Conservation (phyloP, 305 asterid species). For the Euphrasia arctica region DNA sequence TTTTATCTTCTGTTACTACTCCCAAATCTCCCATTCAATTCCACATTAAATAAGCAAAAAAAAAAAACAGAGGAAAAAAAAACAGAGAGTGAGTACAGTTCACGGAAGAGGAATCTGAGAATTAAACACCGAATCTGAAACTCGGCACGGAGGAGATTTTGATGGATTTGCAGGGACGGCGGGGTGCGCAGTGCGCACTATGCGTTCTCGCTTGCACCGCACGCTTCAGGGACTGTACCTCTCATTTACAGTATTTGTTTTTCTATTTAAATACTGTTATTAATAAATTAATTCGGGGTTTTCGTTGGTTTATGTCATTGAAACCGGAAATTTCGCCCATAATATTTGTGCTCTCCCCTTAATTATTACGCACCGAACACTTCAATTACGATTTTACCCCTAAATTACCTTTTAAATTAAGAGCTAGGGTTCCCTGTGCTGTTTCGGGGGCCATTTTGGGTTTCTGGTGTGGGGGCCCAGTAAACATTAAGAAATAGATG, state of each 20-base stretch:
- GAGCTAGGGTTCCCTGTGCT: too few relatives aligned
- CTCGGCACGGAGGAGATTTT: neutral
- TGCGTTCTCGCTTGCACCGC: conserved; percentile 37
- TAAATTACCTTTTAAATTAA: too few relatives aligned
- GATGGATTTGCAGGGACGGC: neutral
- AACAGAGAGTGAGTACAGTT: neutral
- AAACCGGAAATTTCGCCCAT: neutral
- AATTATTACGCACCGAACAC: neutral
- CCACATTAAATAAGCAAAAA: neutral
- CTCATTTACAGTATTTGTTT: neutral
- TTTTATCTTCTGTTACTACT: conserved; percentile 13
- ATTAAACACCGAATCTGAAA: neutral
- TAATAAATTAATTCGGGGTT: neutral
- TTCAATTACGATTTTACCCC: too few relatives aligned
- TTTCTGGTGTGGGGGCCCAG: too few relatives aligned
- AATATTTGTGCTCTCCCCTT: neutral
- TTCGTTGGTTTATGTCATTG: conserved; percentile 13
- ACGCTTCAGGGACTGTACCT: conserved; percentile 31
- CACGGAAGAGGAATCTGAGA: neutral
- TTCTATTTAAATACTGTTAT: neutral
- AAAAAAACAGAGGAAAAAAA: neutral
- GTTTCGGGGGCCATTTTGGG: too few relatives aligned
- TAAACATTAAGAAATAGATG: too few relatives aligned
- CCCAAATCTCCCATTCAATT: conserved; percentile 22
- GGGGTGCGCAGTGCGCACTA: neutral